These are phyloP conservation scores for Phytophthora cactorum DNA, from an alignment of 352 stramenopile species.

Conservation along the genomic window DNA sequence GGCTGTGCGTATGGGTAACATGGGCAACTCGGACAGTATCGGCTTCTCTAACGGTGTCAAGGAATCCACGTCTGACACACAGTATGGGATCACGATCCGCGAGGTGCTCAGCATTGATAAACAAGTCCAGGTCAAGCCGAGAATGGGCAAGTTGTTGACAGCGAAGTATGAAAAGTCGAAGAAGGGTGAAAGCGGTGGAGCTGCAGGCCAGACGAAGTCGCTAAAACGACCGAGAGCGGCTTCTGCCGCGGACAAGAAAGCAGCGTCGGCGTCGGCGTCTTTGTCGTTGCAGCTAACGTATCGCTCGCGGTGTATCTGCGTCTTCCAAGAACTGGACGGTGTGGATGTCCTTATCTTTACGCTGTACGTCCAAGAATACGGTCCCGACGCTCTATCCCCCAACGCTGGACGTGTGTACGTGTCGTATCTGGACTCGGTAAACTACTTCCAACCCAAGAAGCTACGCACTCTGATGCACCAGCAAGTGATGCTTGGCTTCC, in stretches of 20 bases:
- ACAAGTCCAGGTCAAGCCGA: conserved; percentile 88
- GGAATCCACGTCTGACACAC: conserved; percentile 76
- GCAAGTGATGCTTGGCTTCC: conserved; percentile 88
- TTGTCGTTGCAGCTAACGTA: conserved; percentile 81
- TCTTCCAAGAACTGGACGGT: conserved; percentile 90
- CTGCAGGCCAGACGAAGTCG: conserved; percentile 51
- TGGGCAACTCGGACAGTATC: conserved; percentile 87
- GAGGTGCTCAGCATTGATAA: conserved; percentile 89
- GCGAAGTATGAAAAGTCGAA: conserved; percentile 73
- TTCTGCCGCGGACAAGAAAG: conserved; percentile 29
- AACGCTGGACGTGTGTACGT: conserved; percentile 89
- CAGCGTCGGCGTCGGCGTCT: conserved; percentile 22
- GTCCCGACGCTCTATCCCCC: conserved; percentile 67
- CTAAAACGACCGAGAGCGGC: conserved; percentile 68
- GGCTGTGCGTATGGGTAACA: conserved; percentile 75
- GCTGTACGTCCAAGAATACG: conserved; percentile 91
- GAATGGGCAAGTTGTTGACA: conserved; percentile 78
- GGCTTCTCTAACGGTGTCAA: conserved; percentile 70
- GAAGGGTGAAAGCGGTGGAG: conserved; percentile 38
- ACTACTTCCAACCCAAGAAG: conserved; percentile 91
- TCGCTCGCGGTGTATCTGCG: conserved; percentile 88
- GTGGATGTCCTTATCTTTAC: conserved; percentile 91
- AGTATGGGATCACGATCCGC: conserved; percentile 86
- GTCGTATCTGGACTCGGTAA: conserved; percentile 90
- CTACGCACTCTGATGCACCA: conserved; percentile 89